Evolutionary conservation across 495 filamentous ascomycete genomes (phyloP).

Genomic region (Darksidea phi): DNA sequence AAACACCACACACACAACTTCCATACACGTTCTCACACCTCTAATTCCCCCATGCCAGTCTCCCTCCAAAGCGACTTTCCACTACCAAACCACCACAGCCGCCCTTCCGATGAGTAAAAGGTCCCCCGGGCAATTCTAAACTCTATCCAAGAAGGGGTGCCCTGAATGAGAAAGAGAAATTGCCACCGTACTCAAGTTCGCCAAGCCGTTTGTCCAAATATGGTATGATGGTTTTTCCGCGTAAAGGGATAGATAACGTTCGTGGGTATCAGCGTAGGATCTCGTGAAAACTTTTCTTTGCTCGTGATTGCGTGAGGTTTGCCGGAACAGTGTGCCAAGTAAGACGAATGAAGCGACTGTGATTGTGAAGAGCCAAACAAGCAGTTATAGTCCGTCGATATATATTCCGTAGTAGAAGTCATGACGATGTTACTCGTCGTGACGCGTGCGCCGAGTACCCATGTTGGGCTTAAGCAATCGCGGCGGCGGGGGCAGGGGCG

Average conservation of each 20-base stretch:
- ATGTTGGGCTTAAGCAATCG: conserved; percentile 53
- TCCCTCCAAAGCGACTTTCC: not conserved
- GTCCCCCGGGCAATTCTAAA: not conserved
- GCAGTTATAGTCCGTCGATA: conserved; percentile 1
- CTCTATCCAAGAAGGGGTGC: too few species aligned
- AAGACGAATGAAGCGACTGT: conserved; percentile 34
- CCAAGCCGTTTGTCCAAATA: conserved; percentile 26
- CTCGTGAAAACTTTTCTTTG: conserved; percentile 39
- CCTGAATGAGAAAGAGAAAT: not conserved
- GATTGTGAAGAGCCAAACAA: conserved; percentile 17
- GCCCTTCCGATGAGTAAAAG: not conserved
- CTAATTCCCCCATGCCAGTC: not conserved
- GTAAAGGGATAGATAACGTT: conserved; percentile 38
- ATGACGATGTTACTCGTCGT: conserved; percentile 6
- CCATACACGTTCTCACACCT: conserved; percentile 6
- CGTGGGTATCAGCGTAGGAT: conserved; percentile 39
- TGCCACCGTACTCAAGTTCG: conserved; percentile 17
- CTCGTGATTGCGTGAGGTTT: conserved; percentile 36
- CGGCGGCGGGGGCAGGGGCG: conserved; percentile 34
- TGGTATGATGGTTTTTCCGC: conserved; percentile 33
- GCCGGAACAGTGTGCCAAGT: conserved; percentile 23
- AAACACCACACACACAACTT: conserved; percentile 11
- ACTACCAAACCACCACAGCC: conserved; percentile 16
- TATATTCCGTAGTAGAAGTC: conserved; percentile 25
- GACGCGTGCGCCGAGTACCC: not conserved